Evolutionary conservation across 1,139 yeast genomes (phyloP).

Genomic region (Pneumocystis oryctolagi): DNA sequence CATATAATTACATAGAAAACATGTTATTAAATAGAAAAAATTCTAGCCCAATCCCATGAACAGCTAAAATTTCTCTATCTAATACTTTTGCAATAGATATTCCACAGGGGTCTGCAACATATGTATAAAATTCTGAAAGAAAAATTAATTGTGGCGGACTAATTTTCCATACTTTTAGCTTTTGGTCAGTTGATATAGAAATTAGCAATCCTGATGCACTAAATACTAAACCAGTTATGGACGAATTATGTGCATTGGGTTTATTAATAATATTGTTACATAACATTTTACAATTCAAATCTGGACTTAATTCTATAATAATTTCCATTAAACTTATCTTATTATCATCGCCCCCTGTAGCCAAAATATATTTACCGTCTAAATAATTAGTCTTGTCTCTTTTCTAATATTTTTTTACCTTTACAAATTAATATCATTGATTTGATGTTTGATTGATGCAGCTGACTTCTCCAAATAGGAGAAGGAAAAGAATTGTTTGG

Average conservation of each 20-base stretch:
- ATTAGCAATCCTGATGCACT: neutral
- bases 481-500: slow-evolving; percentile 14
- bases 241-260: neutral
- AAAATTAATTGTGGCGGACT: neutral
- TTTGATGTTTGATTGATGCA: slow-evolving; percentile 69
- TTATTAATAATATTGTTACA: neutral
- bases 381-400: neutral
- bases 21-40: neutral
- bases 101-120: neutral
- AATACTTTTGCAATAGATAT: neutral
- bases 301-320: neutral
- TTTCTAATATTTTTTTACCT: neutral
- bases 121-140: neutral
- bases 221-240: neutral
- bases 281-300: neutral
- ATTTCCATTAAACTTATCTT: neutral
- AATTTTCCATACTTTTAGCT: neutral
- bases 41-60: neutral
- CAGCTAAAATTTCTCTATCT: neutral
- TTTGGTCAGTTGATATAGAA: neutral
- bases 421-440: slow-evolving; percentile 33
- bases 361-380: slow-evolving; percentile 25
- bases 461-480: slow-evolving; percentile 31
- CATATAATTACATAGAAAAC: neutral
- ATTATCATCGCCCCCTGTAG: slow-evolving; percentile 90